These are phyloP conservation scores for Amauroascus verrucosus DNA, from an alignment of 2,329 filamentous ascomycete genomes.

Conservation along the genomic window DNA sequence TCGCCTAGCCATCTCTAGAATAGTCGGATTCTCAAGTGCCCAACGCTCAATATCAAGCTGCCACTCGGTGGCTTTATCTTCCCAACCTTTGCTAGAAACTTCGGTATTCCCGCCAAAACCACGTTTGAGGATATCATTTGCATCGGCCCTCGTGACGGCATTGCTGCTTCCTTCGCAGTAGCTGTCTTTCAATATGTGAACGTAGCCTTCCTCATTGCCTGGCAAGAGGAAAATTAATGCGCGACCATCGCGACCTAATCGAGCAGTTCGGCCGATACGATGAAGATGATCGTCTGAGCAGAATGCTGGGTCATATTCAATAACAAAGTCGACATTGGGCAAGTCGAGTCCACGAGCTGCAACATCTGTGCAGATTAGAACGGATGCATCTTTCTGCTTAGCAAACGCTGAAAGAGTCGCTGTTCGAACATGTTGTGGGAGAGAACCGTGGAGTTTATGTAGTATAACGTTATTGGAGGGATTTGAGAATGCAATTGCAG, in stretches of 20 bases:
- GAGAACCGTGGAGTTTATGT: slow-evolving; percentile 82
- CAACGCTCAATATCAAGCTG: slow-evolving; percentile 58
- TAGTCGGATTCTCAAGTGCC: slow-evolving; percentile 53
- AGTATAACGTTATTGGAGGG: slow-evolving; percentile 67
- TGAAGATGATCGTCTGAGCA: slow-evolving; percentile 88
- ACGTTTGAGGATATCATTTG: slow-evolving; percentile 57
- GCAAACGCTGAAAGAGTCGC: slow-evolving; percentile 75
- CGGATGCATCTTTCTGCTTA: slow-evolving; percentile 59
- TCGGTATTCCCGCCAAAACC: slow-evolving; percentile 46
- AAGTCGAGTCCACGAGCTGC: slow-evolving; percentile 91
- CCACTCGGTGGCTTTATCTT: slow-evolving; percentile 56
- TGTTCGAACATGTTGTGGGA: slow-evolving; percentile 78
- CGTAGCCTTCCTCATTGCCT: slow-evolving; percentile 84
- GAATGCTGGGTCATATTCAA: slow-evolving; percentile 95
- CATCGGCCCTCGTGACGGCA: slow-evolving; percentile 51
- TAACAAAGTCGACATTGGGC: slow-evolving; percentile 84
- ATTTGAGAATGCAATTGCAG: slow-evolving; percentile 62
- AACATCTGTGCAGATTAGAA: slow-evolving; percentile 90
- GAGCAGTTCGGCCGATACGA: slow-evolving; percentile 85
- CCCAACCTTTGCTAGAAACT: slow-evolving; percentile 46
- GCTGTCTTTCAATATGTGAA: slow-evolving; percentile 63
- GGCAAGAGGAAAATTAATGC: slow-evolving; percentile 84
- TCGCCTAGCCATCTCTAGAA: slow-evolving; percentile 69
- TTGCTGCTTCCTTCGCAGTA: slow-evolving; percentile 52
- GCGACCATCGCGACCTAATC: slow-evolving; percentile 78